Conservation (phyloP, 2,329 filamentous ascomycete species). For the Colletotrichum abscissum region DNA sequence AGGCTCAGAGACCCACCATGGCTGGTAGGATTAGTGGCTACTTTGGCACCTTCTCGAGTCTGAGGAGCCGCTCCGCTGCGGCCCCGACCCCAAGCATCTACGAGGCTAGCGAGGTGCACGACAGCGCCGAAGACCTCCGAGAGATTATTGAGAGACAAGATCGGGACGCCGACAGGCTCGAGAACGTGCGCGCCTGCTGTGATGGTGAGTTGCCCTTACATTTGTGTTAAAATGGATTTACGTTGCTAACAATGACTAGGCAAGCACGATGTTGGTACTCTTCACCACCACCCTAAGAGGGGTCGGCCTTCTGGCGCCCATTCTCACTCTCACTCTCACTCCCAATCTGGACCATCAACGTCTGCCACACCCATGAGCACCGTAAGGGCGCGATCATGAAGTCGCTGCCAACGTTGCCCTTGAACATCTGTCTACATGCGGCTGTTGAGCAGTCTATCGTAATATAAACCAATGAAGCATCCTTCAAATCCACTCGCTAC, state of each 20-base stretch:
- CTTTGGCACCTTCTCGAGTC: constrained; percentile 66
- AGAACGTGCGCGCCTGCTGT: constrained; percentile 97
- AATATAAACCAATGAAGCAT: constrained; percentile 31
- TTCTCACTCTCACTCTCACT: constrained; percentile 50
- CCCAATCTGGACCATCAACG: constrained; percentile 48
- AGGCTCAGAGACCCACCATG: constrained; percentile 45
- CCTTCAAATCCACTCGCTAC: constrained; percentile 27
- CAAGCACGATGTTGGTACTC: constrained; percentile 78
- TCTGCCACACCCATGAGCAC: constrained; percentile 48
- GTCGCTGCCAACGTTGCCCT: background rate
- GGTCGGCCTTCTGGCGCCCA: constrained; percentile 50
- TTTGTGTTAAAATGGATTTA: background rate
- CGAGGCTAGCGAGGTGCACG: constrained; percentile 72
- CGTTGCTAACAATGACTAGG: constrained; percentile 56
- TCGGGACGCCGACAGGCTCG: constrained; percentile 80
- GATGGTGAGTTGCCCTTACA: constrained; percentile 77
- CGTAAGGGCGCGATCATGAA: constrained; percentile 48
- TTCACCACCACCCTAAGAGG: constrained; percentile 61
- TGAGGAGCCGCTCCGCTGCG: constrained; percentile 63
- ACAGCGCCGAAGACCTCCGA: constrained; percentile 86
- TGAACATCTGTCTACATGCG: constrained; percentile 18
- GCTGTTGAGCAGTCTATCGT: constrained; percentile 24
- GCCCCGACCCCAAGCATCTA: constrained; percentile 63
- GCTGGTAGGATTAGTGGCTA: constrained; percentile 71
- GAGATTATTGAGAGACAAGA: constrained; percentile 84